Conservation (phyloP, 148 eudicot genomes). For the Salicornia ramosissima region DNA sequence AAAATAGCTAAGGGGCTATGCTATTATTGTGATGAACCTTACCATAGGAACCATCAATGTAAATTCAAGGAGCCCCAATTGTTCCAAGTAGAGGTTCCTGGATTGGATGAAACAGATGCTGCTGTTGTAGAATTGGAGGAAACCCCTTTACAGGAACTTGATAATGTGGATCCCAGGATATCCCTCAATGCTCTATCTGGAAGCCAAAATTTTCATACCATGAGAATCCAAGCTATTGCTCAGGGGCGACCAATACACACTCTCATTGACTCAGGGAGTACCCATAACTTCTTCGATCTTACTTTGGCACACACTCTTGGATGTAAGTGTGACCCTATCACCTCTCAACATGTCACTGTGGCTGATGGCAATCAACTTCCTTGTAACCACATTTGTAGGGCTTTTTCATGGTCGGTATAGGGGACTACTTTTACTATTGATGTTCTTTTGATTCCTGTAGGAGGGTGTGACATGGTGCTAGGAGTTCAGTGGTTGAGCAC, state of each 20-base stretch:
- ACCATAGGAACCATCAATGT: neutral
- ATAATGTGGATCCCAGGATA: neutral
- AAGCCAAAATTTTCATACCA: neutral
- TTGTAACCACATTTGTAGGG: neutral
- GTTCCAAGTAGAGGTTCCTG: neutral
- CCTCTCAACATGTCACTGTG: neutral
- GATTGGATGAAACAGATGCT: neutral
- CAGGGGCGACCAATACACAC: neutral
- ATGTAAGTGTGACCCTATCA: accelerated
- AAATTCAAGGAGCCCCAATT: too few relatives aligned
- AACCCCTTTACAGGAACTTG: neutral
- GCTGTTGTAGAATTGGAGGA: neutral
- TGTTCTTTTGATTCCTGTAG: neutral
- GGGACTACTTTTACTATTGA: neutral
- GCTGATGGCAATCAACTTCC: neutral
- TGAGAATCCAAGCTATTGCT: neutral
- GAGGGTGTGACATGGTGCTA: neutral
- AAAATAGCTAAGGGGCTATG: neutral
- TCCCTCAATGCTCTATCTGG: neutral
- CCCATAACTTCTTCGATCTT: neutral
- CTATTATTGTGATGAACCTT: neutral
- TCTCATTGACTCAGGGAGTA: neutral
- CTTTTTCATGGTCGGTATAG: too few relatives aligned
- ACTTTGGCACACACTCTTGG: neutral
- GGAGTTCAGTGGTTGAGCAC: neutral